Percentiles rank a stretch among this genome's conserved stretches.
These are phyloP conservation scores for Polysphondylium violaceum DNA, from an alignment of 78 protist species.

Conservation along the genomic window DNA sequence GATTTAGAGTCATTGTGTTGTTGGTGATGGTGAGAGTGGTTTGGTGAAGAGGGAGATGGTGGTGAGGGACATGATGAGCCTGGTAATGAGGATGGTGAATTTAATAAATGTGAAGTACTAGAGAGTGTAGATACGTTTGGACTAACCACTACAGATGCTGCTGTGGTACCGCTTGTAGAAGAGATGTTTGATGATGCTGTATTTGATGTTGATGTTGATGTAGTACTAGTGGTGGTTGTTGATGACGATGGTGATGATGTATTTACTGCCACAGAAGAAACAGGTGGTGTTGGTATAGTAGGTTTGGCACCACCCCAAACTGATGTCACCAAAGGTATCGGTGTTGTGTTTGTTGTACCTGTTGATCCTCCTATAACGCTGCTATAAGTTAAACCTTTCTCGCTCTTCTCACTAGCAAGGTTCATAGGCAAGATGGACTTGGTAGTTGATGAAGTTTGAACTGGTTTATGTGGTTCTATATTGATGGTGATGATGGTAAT, in stretches of 20 bases:
- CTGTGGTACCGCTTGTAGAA: background rate
- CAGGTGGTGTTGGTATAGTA: background rate
- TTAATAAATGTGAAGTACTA: slow-evolving; percentile 10
- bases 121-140: background rate
- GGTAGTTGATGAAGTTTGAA: slow-evolving; percentile 20
- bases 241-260: background rate
- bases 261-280: background rate
- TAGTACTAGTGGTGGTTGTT: background rate
- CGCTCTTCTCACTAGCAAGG: slow-evolving; percentile 59
- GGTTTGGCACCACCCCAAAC: slow-evolving; percentile 74
- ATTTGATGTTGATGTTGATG: background rate
- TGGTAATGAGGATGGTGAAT: background rate
- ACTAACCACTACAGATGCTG: background rate
- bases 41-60: background rate
- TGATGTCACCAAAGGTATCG: background rate
- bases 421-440: slow-evolving; percentile 46
- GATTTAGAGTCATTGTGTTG: background rate
- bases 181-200: background rate
- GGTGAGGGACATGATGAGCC: slow-evolving; percentile 4
- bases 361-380: background rate
- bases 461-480: slow-evolving; percentile 49
- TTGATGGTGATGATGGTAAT: background rate
- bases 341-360: background rate
- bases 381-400: background rate
- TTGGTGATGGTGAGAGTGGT: background rate